Base-by-base conservation (phyloP, 352 stramenopile species). In the Elongisporangium senticosum region DNA sequence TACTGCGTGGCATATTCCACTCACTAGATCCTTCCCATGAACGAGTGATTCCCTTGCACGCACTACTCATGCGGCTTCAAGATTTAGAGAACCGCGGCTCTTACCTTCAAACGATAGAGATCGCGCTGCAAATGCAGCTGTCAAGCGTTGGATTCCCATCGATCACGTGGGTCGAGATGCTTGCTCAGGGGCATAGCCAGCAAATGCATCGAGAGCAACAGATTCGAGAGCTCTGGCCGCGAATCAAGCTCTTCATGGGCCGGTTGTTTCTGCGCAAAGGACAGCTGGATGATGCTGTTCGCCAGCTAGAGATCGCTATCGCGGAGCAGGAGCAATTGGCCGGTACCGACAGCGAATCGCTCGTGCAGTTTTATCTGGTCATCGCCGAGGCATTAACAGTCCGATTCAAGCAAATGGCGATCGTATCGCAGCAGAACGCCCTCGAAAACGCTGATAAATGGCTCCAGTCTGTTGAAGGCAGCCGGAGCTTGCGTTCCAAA, bases 331-430 rank as follows among this genome's bases (percentile, higher is more conserved):
- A 90, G 53, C 68, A 66, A 26, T 40, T 76, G 7, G 20, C 69
- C 37, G 67, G 74, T 1, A 40, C 63, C 1, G 60, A 68, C n/a
- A 62, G 51, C 8, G 57, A 58, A 37, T 39, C 28, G 3, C 62
- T 92, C 8, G 82, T 88, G 7, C 55, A 69, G 3, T 79, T 77
- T 54, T 87, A 88, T 59, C 66, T 92, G 14, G 62, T 75, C 15
- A 58, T 83, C 0, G 75, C 79, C 3, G 79, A 92, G 58, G 65
- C 64, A 8, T 62, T 87, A 43, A 68, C 69, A 2, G 65, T 86
- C 26, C 76, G 74, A 39, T 82, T 72, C 55, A 86, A 81, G 26
- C 79, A 90, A 48, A 55, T 77, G 26, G 55, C 64, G 2, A 63
- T 75, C 7, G 50, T 84, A 2, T 69, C 76, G 4, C 70, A 83